These are phyloP conservation scores for Candida mattraensis DNA, from an alignment of 805 yeast genomes.

Conservation along the genomic window DNA sequence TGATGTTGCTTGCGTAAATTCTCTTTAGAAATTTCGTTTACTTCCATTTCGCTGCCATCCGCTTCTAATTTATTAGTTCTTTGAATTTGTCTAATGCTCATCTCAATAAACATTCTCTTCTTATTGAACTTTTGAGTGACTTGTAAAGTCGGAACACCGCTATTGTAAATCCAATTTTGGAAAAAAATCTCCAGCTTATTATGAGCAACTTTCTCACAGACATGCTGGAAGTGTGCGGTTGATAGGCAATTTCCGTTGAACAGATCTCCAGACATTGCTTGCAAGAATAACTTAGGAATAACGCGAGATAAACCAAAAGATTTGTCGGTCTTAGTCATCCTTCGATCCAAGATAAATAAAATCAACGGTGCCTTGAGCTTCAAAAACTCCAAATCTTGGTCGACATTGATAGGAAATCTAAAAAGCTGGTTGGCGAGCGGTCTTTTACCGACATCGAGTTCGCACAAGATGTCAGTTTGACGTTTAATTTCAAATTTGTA, in stretches of 20 bases:
- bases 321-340: constrained; percentile 96
- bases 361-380: constrained; percentile 84
- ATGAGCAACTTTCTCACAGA: constrained; percentile 94
- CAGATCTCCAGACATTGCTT: constrained; percentile 94
- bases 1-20: constrained; percentile 21
- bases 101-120: constrained; percentile 89
- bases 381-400: constrained; percentile 65
- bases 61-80: constrained; percentile 40
- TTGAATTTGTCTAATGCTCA: constrained; percentile 92
- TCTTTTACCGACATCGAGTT: constrained; percentile 71
- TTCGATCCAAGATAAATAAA: constrained; percentile 75
- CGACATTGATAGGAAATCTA: constrained; percentile 58
- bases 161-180: constrained; percentile 88
- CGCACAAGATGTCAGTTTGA: constrained; percentile 64
- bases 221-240: constrained; percentile 81
- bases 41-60: constrained; percentile 20
- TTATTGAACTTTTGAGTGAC: constrained; percentile 92
- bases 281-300: constrained; percentile 84
- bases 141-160: constrained; percentile 86
- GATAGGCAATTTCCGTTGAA: constrained; percentile 72
- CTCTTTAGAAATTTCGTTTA: constrained; percentile 12
- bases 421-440: constrained; percentile 77
- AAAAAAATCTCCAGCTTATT: constrained; percentile 80
- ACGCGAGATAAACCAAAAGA: constrained; percentile 91
- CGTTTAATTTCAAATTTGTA: constrained; percentile 68